Conservation (phyloP, 2,329 filamentous ascomycete species). For the Chrysosporium queenslandicum region DNA sequence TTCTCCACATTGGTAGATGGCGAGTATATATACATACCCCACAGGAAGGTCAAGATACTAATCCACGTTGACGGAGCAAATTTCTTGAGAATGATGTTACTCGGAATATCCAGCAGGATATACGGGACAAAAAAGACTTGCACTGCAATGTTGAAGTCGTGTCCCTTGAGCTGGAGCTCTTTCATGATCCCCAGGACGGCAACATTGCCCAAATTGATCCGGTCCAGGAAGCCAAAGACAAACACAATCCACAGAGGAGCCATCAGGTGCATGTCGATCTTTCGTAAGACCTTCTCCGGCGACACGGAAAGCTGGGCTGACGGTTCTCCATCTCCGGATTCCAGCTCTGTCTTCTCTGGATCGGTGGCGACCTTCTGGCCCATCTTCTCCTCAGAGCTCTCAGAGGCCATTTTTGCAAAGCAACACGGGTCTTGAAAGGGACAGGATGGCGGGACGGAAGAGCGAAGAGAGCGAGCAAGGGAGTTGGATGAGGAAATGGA, state of each 20-base stretch:
- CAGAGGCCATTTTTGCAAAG: not conserved
- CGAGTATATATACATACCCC: conserved; percentile 22
- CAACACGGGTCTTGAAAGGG: not conserved
- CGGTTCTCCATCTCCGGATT: conserved; percentile 1
- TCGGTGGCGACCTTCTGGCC: not conserved
- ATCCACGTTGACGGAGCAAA: conserved; percentile 22
- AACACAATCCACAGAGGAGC: conserved; percentile 19
- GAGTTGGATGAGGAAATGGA: too few relatives aligned
- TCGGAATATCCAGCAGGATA: conserved; percentile 23
- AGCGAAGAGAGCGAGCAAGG: not conserved
- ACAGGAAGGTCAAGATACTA: conserved; percentile 19
- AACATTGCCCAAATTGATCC: conserved; percentile 20
- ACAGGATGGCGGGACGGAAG: too few relatives aligned
- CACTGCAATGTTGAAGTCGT: conserved; percentile 31
- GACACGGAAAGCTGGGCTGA: not conserved
- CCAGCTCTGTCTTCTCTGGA: conserved; percentile 3
- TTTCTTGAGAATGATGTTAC: conserved; percentile 23
- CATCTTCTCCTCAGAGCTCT: conserved; percentile 3
- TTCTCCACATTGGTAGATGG: too few relatives aligned
- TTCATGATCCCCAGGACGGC: conserved; percentile 19
- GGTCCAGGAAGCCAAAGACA: conserved; percentile 20
- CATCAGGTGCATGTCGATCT: conserved; percentile 22
- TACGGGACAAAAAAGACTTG: conserved; percentile 27
- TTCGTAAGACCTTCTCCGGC: conserved; percentile 15
- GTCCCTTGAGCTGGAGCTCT: conserved; percentile 19